Evolutionary conservation across 768 basidiomycete genomes (phyloP).

Genomic region (Amanita subjunquillea): DNA sequence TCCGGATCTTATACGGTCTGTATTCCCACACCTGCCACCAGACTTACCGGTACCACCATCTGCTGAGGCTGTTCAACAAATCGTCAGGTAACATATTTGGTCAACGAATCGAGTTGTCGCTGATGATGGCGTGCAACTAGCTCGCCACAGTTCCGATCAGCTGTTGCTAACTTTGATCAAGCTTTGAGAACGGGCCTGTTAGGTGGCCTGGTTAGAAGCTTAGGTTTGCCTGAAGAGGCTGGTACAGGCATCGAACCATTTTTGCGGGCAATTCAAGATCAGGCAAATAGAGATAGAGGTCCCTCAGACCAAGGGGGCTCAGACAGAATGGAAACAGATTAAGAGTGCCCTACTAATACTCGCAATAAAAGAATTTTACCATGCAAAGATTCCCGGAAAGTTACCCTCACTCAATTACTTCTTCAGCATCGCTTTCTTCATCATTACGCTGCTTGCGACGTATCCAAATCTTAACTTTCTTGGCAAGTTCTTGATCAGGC

Average conservation of each 20-base stretch:
- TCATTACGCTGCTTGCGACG: slow-evolving; percentile 40
- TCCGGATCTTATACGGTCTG: slow-evolving; percentile 54
- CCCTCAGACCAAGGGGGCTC: slow-evolving; percentile 1
- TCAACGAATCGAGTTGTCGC: slow-evolving; percentile 1
- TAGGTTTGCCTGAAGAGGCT: slow-evolving; percentile 81
- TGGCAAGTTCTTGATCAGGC: slow-evolving; percentile 47
- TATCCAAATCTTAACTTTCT: slow-evolving; percentile 48
- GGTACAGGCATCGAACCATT: slow-evolving; percentile 72
- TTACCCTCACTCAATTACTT: slow-evolving; percentile 32
- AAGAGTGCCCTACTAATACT: not conserved
- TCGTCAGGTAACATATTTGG: slow-evolving; percentile 40
- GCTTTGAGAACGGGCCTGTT: slow-evolving; percentile 77
- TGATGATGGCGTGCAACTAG: slow-evolving; percentile 16
- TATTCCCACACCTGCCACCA: slow-evolving; percentile 78
- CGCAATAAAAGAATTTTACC: not conserved
- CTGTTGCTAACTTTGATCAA: slow-evolving; percentile 74
- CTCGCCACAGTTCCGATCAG: slow-evolving; percentile 75
- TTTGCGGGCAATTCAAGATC: slow-evolving; percentile 68
- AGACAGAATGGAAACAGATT: slow-evolving; percentile 76
- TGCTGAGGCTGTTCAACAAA: slow-evolving; percentile 56
- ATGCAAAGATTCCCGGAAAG: not conserved
- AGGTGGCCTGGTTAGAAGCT: slow-evolving; percentile 59
- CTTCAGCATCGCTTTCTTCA: slow-evolving; percentile 52
- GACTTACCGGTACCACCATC: slow-evolving; percentile 65
- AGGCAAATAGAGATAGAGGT: slow-evolving; percentile 42